Base-by-base conservation (phyloP, 805 yeast species). In the Pichia sporocuriosa region DNA sequence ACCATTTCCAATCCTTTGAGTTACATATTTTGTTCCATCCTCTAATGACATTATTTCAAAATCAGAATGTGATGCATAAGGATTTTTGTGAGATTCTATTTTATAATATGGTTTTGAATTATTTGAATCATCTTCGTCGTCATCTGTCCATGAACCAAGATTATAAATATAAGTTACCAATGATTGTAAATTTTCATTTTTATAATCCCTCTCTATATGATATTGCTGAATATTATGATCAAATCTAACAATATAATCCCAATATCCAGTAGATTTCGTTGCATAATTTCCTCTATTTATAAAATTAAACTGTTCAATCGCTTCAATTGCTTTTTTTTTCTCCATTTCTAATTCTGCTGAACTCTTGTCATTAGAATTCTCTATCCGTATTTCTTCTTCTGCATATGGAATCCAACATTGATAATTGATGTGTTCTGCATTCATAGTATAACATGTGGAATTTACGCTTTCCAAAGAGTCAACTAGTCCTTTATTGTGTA, bases 1-100 rank as follows among this genome's bases (percentile, higher is more conserved):
- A 5, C 68, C 68, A 32, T 54, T 53, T 6, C 49, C 45, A 2
- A 59, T 44, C 13, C 45, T 44, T 27, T 61, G 66, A 10, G 60
- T 47, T 5, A 62, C 47, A 39, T 49, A 57, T n/a, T 49, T 46
- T 4, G 55, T 44, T 1, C 63, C 64, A 29, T 56, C 58, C 3
- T 31, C 39, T 1, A 41, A 23, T 10, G 42, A 46, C 3, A 50
- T 40, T 21, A 63, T 27, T 28, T 52, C 56, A 46, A 61, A 62
- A 26, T 54, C 53, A 6, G 56, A 47, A 11, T 37, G 35, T 6
- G 40, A 40, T n/a, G 32, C 35, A 37, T 52, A 54, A 10, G 52
- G 36, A 20, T 42, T 20, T 11, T 26, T 34, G 5, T 15, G 2
- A 15, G 13, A 15, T 22, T 29, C 20, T 9, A 17, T n/a, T 13